Percentiles rank a stretch among this genome's conserved stretches.
Conservation (phyloP, 257 asterid genomes). For the Fraxinus pennsylvanica region DNA sequence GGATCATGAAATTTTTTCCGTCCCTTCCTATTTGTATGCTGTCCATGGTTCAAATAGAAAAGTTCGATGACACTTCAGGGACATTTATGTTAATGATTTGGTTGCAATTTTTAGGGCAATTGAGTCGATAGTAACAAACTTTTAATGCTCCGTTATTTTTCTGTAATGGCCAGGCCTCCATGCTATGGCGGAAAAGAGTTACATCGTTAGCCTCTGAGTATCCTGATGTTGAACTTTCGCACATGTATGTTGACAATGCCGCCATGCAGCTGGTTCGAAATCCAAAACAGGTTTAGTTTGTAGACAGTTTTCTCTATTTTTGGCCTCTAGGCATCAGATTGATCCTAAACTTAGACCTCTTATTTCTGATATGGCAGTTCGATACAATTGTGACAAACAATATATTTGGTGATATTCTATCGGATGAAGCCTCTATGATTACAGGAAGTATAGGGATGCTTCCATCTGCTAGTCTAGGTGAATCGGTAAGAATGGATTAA, state of each 20-base stretch:
- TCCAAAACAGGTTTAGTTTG: conserved; percentile 77
- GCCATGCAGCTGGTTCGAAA: conserved; percentile 99
- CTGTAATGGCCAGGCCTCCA: conserved; percentile 69
- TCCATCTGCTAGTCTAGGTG: conserved; percentile 96
- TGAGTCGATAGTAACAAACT: conserved; percentile 8
- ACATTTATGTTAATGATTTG: not conserved
- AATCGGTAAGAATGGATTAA: conserved; percentile 51
- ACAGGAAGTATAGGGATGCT: conserved; percentile 99
- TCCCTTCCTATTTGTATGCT: not conserved
- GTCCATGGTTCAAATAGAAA: not conserved
- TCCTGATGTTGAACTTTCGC: conserved; percentile 94
- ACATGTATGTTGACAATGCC: conserved; percentile 98
- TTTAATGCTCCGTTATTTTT: conserved; percentile 19
- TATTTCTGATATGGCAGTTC: conserved; percentile 60
- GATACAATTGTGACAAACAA: conserved; percentile 96
- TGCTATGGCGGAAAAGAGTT: conserved; percentile 92
- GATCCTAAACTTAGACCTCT: conserved; percentile 16
- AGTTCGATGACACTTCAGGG: not conserved
- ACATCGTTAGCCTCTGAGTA: conserved; percentile 65
- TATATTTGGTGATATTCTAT: conserved; percentile 93
- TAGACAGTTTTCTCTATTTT: conserved; percentile 10
- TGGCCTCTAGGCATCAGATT: not conserved
- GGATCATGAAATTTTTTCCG: not conserved
- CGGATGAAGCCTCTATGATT: conserved; percentile 99
- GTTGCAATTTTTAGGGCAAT: not conserved